A percentile compares a stretch with the other conserved stretches of the same genome.
These are phyloP conservation scores for Stygiomarasmius scandens DNA, from an alignment of 1,284 basidiomycete species.

Conservation along the genomic window DNA sequence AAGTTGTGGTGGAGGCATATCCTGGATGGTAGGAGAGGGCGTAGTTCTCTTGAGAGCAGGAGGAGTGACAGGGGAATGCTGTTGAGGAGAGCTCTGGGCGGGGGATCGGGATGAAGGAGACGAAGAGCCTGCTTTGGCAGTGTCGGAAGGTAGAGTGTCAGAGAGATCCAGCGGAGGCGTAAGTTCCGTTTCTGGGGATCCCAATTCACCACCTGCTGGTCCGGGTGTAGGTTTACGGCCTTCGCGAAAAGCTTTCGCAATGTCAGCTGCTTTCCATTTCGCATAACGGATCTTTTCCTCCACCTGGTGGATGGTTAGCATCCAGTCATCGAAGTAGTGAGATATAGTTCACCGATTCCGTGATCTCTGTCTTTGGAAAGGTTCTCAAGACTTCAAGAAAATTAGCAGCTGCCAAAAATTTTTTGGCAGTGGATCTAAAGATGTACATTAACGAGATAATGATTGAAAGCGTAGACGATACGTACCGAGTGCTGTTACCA, in stretches of 20 bases:
- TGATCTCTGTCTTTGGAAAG: constrained; percentile 64
- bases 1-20: constrained; percentile 30
- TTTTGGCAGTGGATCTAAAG: constrained; percentile 78
- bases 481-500: constrained; percentile 74
- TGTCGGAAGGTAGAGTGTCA: not conserved
- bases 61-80: constrained; percentile 9
- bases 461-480: constrained; percentile 4
- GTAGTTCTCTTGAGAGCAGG: constrained; percentile 20
- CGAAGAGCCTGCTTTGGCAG: constrained; percentile 8
- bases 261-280: constrained; percentile 93
- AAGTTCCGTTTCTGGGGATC: constrained; percentile 30
- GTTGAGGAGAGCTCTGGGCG: constrained; percentile 14
- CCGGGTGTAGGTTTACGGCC: constrained; percentile 75
- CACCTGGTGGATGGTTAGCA: constrained; percentile 45
- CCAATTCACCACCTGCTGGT: constrained; percentile 48
- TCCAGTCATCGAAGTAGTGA: not conserved
- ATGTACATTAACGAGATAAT: constrained; percentile 1
- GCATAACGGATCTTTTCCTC: constrained; percentile 84
- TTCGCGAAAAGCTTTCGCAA: constrained; percentile 87
- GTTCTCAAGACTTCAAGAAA: constrained; percentile 83
- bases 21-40: constrained; percentile 23
- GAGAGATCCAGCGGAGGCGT: constrained; percentile 8
- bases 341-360: constrained; percentile 43
- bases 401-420: constrained; percentile 86
- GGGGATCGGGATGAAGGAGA: constrained; percentile 18